Evolutionary conservation across 2,329 filamentous ascomycete genomes (phyloP).

Genomic region (Cladophialophora chaetospira): DNA sequence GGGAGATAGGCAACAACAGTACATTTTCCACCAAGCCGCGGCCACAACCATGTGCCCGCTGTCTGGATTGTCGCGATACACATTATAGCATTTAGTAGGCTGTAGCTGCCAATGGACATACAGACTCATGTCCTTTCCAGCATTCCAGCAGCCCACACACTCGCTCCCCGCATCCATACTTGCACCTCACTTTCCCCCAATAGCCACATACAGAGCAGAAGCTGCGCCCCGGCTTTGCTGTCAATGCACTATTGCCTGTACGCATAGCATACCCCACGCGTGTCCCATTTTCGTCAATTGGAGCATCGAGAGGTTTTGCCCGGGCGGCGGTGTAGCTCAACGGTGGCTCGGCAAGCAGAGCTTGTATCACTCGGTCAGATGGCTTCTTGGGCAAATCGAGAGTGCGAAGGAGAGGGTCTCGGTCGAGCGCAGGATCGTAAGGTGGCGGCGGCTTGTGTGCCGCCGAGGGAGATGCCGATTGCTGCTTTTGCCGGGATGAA

Average conservation of each 20-base stretch:
- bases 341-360: conserved; percentile 49
- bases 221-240: conserved; percentile 40
- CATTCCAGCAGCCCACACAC: conserved; percentile 51
- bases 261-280: conserved; percentile 13
- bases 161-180: conserved; percentile 46
- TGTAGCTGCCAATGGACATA: conserved; percentile 23
- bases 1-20: background rate
- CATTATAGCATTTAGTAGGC: conserved; percentile 18
- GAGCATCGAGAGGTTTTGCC: conserved; percentile 37
- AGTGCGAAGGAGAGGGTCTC: conserved; percentile 36
- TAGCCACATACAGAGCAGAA: conserved; percentile 55
- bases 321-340: conserved; percentile 51
- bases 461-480: conserved; percentile 5
- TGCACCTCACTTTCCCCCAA: conserved; percentile 53
- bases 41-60: background rate
- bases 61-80: background rate
- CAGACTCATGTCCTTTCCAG: conserved; percentile 49
- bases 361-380: conserved; percentile 49
- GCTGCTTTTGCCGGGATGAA: conserved; percentile 13
- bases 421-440: conserved; percentile 36
- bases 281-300: conserved; percentile 23
- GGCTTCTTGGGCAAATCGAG: conserved; percentile 47
- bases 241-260: conserved; percentile 8
- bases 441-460: conserved; percentile 14
- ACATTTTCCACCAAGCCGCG: background rate